Base-by-base conservation (phyloP, 106 monocot species). In the Agapanthus africanus region DNA sequence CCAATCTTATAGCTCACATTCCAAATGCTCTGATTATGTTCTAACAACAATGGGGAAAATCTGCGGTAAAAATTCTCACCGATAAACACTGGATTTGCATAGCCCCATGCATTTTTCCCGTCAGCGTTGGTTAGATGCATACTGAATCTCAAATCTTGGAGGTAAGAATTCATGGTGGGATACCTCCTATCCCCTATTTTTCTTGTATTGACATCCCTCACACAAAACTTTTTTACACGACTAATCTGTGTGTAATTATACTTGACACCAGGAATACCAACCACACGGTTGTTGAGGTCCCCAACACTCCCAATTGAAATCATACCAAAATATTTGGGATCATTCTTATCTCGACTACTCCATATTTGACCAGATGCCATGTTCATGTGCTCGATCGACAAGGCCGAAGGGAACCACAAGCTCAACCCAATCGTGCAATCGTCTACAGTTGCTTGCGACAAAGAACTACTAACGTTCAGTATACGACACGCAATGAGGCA, bases 381-480 rank as follows among this genome's bases (percentile, higher is more conserved):
- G 67, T 61, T 83, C 72, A 77, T 70, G 13, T 68, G 67, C 71
- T 59, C 69, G 13, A 90, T 68, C 2, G 89, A 68, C 49, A 76
- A n/a, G 4, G 63, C 38, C 10, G 67, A 19, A 21, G 85, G 77
- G 60, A 85, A 85, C 73, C 80, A 75, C 33, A 90, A 63, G 35
- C 69, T 80, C 42, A 90, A 2, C 4, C 85, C 66, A 35, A 85
- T 61, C 18, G 71, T 63, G 69, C 90, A 91, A 62, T 87, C 83
- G 40, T 68, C 80, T 40, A 78, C 52, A 44, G 18, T 26, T 33
- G 39, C 31, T n/a, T 39, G 19, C 18, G 65, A 2, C 8, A 54
- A 19, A 25, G 71, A 22, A 50, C 71, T 70, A 66, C 19, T 80
- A 19, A 18, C n/a, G 18, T 36, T 52, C 27, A 56, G 14, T 18